These are phyloP conservation scores for Ascochyta koolunga DNA, from an alignment of 2,329 filamentous ascomycete genomes.

Conservation along the genomic window DNA sequence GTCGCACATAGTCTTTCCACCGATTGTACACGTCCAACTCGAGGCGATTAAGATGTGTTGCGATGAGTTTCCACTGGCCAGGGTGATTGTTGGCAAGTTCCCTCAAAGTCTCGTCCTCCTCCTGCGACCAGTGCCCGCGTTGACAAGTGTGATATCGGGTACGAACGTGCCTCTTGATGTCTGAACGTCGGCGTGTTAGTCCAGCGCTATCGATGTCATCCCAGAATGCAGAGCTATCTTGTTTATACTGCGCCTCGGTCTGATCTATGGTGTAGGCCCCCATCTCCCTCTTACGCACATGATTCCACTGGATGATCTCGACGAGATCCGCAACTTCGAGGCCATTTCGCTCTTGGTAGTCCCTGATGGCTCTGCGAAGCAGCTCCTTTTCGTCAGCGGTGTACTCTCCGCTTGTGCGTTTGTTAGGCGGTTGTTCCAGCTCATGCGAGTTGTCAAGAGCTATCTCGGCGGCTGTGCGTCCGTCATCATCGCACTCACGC, in stretches of 20 bases:
- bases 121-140: conserved; percentile 65
- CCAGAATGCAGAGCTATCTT: conserved; percentile 36
- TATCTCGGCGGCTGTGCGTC: conserved; percentile 21
- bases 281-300: not conserved
- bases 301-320: conserved; percentile 24
- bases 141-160: conserved; percentile 71
- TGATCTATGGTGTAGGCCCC: not conserved
- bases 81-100: conserved; percentile 56
- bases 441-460: conserved; percentile 18
- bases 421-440: conserved; percentile 22
- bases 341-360: conserved; percentile 26
- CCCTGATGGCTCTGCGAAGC: conserved; percentile 28
- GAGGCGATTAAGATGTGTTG: conserved; percentile 63
- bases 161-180: conserved; percentile 56
- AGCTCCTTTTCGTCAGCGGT: conserved; percentile 31
- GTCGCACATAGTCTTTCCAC: conserved; percentile 71
- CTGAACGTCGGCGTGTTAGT: conserved; percentile 39
- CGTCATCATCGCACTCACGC: conserved; percentile 1
- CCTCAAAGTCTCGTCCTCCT: conserved; percentile 63
- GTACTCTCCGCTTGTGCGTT: conserved; percentile 23
- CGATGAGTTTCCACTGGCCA: conserved; percentile 68
- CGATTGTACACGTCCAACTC: conserved; percentile 72
- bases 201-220: conserved; percentile 39
- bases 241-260: conserved; percentile 8
- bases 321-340: conserved; percentile 25